A percentile compares a stretch with the other conserved stretches of the same genome.
These are phyloP conservation scores for Candida sojae DNA, from an alignment of 1,139 yeast species.

Conservation along the genomic window DNA sequence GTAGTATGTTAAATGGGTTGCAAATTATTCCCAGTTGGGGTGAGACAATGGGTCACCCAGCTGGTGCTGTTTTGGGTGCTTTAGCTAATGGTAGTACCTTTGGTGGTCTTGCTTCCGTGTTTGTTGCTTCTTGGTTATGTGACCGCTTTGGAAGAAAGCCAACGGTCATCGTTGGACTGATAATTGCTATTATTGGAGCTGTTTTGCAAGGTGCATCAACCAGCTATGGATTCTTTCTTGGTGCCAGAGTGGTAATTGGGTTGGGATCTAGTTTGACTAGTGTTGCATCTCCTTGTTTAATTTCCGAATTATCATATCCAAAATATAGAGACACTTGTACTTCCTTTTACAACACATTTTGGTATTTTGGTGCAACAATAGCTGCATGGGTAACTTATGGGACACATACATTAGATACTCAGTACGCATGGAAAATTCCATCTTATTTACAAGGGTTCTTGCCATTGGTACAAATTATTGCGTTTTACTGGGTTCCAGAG, in stretches of 20 bases:
- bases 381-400: conserved; percentile 60
- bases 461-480: conserved; percentile 27
- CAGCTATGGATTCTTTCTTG: conserved; percentile 40
- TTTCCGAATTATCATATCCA: conserved; percentile 48
- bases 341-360: conserved; percentile 48
- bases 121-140: conserved; percentile 23
- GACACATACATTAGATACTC: conserved; percentile 30
- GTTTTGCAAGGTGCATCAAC: conserved; percentile 45
- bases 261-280: conserved; percentile 38
- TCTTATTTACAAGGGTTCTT: conserved; percentile 45
- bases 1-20: conserved; percentile 52
- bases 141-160: conserved; percentile 37
- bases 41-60: conserved; percentile 37
- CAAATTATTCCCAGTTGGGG: conserved; percentile 44
- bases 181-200: conserved; percentile 34
- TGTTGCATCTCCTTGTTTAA: conserved; percentile 40
- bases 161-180: conserved; percentile 28
- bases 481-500: conserved; percentile 43
- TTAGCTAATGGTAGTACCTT: conserved; percentile 35
- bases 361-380: conserved; percentile 54
- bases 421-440: conserved; percentile 47
- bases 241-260: conserved; percentile 42
- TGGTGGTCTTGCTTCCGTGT: conserved; percentile 22
- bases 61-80: conserved; percentile 47
- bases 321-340: conserved; percentile 50